Evolutionary conservation across 2,329 filamentous ascomycete species (phyloP).

Genomic region (Cladosporium sp.): DNA sequence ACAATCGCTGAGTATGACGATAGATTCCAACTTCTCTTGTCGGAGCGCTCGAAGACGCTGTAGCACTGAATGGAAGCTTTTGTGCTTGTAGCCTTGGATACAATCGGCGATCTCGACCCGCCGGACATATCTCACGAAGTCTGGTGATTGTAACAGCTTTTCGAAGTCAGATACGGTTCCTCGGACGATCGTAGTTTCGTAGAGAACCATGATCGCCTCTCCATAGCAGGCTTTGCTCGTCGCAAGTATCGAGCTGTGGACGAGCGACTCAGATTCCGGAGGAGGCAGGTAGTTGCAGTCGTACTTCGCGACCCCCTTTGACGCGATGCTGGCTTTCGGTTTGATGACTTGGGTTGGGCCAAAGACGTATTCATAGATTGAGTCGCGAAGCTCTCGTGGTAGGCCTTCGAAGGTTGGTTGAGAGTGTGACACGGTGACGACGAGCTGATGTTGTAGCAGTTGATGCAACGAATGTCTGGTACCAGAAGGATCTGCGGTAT

Average conservation of each 20-base stretch:
- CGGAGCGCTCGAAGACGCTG: slow-evolving; percentile 1
- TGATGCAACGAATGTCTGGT: too few species aligned
- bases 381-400: neutral
- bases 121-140: neutral
- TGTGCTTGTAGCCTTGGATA: neutral
- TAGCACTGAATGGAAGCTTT: neutral
- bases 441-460: too few species aligned
- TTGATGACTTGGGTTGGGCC: neutral
- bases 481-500: too few species aligned
- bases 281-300: neutral
- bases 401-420: neutral
- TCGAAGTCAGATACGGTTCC: neutral
- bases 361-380: slow-evolving; percentile 4
- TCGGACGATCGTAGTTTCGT: slow-evolving; percentile 11
- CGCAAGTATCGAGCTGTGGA: slow-evolving; percentile 9
- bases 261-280: neutral
- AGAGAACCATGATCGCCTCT: slow-evolving; percentile 15
- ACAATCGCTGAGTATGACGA: slow-evolving; percentile 10
- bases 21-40: neutral
- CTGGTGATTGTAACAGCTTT: neutral
- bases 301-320: neutral
- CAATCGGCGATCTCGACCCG: neutral
- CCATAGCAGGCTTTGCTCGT: slow-evolving; percentile 13
- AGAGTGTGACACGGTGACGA: too few species aligned
- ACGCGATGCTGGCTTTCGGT: neutral